Evolutionary conservation across 495 filamentous ascomycete species (phyloP).

Genomic region (Aspergillus ostianus): DNA sequence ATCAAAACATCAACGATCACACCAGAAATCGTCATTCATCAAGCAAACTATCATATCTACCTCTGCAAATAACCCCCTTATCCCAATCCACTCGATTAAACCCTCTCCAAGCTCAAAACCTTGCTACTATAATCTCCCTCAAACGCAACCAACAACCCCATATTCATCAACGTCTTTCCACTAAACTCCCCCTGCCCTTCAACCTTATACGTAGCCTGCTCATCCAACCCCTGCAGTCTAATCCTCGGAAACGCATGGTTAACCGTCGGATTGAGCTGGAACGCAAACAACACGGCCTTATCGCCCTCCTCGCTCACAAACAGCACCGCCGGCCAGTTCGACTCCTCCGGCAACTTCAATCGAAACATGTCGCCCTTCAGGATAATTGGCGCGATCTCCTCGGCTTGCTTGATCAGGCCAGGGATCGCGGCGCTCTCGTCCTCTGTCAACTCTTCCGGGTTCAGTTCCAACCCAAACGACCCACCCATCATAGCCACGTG

Average conservation of each 20-base stretch:
- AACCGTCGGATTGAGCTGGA: slow-evolving; percentile 43
- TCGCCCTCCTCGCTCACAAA: slow-evolving; percentile 45
- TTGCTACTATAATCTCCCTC: slow-evolving; percentile 40
- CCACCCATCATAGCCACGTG: slow-evolving; percentile 60
- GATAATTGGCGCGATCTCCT: slow-evolving; percentile 51
- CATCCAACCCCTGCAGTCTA: slow-evolving; percentile 45
- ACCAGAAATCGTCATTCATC: too few species aligned
- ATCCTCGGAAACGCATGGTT: slow-evolving; percentile 45
- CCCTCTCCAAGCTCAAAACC: slow-evolving; percentile 41
- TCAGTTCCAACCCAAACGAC: slow-evolving; percentile 54
- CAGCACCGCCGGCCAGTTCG: slow-evolving; percentile 53
- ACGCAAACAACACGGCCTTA: slow-evolving; percentile 48
- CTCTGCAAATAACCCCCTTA: not conserved
- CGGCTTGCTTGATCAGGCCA: slow-evolving; percentile 41
- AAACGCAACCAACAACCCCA: slow-evolving; percentile 41
- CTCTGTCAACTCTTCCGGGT: slow-evolving; percentile 40
- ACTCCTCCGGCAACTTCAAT: slow-evolving; percentile 50
- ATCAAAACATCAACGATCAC: too few species aligned
- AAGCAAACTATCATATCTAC: too few species aligned
- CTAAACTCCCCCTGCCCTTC: slow-evolving; percentile 40
- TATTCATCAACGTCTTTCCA: slow-evolving; percentile 50
- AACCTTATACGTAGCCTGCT: slow-evolving; percentile 40
- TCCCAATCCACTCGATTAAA: not conserved
- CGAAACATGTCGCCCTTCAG: slow-evolving; percentile 51
- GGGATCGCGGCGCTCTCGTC: slow-evolving; percentile 48